A percentile compares a stretch with the other conserved stretches of the same genome.
phyloP scores from a whole-genome alignment of 495 filamentous ascomycete species.

The Penicillium tannophilum region DNA sequence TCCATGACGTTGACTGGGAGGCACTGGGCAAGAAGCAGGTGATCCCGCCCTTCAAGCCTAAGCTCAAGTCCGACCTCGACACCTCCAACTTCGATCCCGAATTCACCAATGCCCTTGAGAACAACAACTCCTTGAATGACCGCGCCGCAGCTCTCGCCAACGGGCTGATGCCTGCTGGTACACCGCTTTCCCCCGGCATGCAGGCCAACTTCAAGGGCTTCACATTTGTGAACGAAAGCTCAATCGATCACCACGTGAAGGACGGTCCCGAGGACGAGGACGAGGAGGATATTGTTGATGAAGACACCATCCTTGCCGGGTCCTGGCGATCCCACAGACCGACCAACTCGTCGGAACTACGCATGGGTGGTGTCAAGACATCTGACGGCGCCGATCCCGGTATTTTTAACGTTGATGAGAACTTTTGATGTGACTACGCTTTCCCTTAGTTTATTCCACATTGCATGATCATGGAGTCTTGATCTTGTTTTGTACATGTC shows the following conservation, averaged over 20 bases:
- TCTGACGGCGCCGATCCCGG: conserved; percentile 63
- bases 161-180: conserved; percentile 71
- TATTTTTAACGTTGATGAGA: conserved; percentile 69
- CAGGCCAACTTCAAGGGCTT: conserved; percentile 98
- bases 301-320: conserved; percentile 65
- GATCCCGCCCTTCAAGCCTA: conserved; percentile 97
- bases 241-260: conserved; percentile 86
- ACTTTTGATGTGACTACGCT: conserved; percentile 67
- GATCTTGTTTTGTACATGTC: conserved; percentile 46
- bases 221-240: conserved; percentile 96
- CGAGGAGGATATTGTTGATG: conserved; percentile 74
- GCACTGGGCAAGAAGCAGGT: conserved; percentile 83
- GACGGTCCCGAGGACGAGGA: conserved; percentile 63
- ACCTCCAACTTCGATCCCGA: conserved; percentile 98
- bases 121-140: conserved; percentile 73
- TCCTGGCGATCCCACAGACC: conserved; percentile 42
- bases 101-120: conserved; percentile 90
- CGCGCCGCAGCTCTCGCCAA: conserved; percentile 77
- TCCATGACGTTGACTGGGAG: conserved; percentile 90
- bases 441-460: conserved; percentile 25
- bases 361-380: conserved; percentile 75
- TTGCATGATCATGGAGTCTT: conserved; percentile 50
- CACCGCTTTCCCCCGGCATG: conserved; percentile 88
- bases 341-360: conserved; percentile 49
- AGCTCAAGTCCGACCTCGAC: conserved; percentile 90